Evolutionary conservation across 805 yeast genomes (phyloP), one percentile per base, ranked within the genome.

Genomic region (Candida michaelii): DNA sequence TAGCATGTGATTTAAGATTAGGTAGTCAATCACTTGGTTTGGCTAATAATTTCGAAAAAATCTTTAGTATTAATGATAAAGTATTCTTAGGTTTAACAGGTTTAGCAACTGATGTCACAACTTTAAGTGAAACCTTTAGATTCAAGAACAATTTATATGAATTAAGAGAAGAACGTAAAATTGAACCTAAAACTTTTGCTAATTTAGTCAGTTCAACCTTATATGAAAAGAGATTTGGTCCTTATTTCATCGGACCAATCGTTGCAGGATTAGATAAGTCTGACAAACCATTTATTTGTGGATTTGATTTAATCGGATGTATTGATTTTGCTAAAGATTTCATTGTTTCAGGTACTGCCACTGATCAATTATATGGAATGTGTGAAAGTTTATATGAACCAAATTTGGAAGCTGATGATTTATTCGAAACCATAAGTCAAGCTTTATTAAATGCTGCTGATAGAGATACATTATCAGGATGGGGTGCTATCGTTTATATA

Each of bases 351-450:
- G 99, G 99, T 45, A 93, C 99, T 1, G 97, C 97, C 5, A 68
- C 89, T n/a, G 96, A 91, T 60, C 99, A 93, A 71, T 74, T 93
- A 44, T 93, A 84, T 60, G 99, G 99, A 65, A 91, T 93, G 97
- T 95, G 99, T 69, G 99, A 93, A 70, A 79, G 95, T 10, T 74
- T 93, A 45, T 95, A 89, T 66, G 98, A 93, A 67, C 97, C 98
- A 31, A 73, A 86, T 58, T 73, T 95, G 54, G 97, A 81, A 62
- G 89, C 98, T 5, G 98, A 93, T 53, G 97, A 93, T 64, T 73
- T 93, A 53, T 93, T 93, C 60, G 98, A 93, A 66, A 91, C 98
- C 30, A 85, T 89, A 52, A 82, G 95, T 53, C 99, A 93, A 67
- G 91, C 97, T 1, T 71, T 93, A 46, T 72, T 93, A 71, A 89